These are phyloP conservation scores for Willaertia magna DNA, from an alignment of 208 protist genomes.

Conservation along the genomic window DNA sequence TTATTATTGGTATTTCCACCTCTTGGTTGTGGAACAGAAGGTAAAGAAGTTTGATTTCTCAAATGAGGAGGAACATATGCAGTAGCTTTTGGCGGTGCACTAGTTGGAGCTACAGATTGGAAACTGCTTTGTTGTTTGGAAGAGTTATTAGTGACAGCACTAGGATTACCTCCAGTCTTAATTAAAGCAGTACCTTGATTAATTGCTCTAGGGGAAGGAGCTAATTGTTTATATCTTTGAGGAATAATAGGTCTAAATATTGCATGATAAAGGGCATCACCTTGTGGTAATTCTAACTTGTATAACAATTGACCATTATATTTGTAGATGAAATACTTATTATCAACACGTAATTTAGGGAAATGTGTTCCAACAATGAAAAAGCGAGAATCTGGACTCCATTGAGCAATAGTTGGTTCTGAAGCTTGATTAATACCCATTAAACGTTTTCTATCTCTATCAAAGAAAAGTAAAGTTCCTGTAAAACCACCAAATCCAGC, in stretches of 20 bases:
- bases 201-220: not conserved
- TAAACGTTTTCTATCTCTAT: not conserved
- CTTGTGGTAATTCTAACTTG: not conserved
- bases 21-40: too few species aligned
- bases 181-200: constrained; percentile 1
- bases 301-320: not conserved
- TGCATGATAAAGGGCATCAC: not conserved
- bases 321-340: constrained; percentile 9
- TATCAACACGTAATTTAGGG: not conserved
- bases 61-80: not conserved
- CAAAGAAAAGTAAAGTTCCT: not conserved
- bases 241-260: not conserved
- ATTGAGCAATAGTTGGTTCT: not conserved
- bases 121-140: not conserved
- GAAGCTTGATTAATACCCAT: not conserved
- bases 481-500: constrained; percentile 5
- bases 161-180: not conserved
- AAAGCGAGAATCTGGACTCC: not conserved
- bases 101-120: not conserved
- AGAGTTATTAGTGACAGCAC: not conserved
- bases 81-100: not conserved
- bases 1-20: too few species aligned
- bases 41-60: not conserved
- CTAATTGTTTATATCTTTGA: not conserved
- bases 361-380: constrained; percentile 1